phyloP scores from a whole-genome alignment of 1,284 basidiomycete genomes.

The Stereum hirsutum region DNA sequence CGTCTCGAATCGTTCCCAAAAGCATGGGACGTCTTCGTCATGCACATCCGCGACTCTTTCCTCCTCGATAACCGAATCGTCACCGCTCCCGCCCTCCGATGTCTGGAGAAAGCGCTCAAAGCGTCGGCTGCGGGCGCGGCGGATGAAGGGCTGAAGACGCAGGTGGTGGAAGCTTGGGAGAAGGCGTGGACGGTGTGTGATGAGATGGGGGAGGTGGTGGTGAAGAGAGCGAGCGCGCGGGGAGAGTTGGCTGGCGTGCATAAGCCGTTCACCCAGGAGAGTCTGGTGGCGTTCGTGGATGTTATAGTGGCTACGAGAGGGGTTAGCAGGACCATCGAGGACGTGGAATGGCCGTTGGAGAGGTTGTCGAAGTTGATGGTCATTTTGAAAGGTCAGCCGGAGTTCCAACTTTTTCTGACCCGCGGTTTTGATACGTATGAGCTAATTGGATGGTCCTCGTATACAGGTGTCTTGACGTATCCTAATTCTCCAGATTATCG shows the following conservation, averaged over 20 bases:
- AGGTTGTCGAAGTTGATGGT: constrained; percentile 61
- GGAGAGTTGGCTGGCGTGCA: constrained; percentile 9
- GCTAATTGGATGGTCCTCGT: background rate
- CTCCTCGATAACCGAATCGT: constrained; percentile 59
- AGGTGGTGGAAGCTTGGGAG: constrained; percentile 44
- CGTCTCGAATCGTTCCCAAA: constrained; percentile 58
- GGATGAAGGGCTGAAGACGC: constrained; percentile 29
- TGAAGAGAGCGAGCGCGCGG: constrained; percentile 16
- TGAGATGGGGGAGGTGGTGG: constrained; percentile 50
- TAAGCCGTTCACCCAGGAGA: constrained; percentile 77
- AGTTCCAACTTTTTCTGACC: background rate
- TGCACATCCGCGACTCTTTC: constrained; percentile 61
- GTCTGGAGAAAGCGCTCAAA: constrained; percentile 70
- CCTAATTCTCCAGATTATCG: constrained; percentile 77
- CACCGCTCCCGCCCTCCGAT: constrained; percentile 73
- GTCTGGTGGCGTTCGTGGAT: constrained; percentile 73
- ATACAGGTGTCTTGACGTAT: constrained; percentile 70
- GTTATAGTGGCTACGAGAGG: constrained; percentile 54
- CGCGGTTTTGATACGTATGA: constrained; percentile 15
- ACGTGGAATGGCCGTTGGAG: constrained; percentile 54
- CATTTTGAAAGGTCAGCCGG: constrained; percentile 62
- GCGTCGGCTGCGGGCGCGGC: constrained; percentile 28
- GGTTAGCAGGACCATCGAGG: constrained; percentile 36
- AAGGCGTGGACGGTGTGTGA: constrained; percentile 68
- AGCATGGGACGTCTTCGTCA: constrained; percentile 69